Conservation (phyloP, 1,139 yeast species). For the Suhomyces panamericanus region DNA sequence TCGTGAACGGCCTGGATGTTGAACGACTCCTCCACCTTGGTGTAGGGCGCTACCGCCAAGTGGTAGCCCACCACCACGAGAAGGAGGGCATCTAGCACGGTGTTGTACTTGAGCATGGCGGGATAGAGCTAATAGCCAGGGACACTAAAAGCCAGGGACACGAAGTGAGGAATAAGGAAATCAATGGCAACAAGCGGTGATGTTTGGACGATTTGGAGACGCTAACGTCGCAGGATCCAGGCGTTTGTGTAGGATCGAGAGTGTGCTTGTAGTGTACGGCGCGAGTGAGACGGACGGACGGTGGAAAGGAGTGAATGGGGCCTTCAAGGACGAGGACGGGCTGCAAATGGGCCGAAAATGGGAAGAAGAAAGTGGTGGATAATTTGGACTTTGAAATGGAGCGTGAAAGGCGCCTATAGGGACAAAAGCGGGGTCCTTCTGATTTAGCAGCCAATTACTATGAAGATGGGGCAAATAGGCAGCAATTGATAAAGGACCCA, state of each 20-base stretch:
- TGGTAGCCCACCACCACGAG: conserved; percentile 40
- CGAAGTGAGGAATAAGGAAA: neutral
- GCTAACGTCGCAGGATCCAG: too few species aligned
- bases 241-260: too few species aligned
- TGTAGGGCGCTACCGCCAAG: conserved; percentile 65
- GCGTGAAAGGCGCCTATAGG: too few species aligned
- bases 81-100: conserved; percentile 30
- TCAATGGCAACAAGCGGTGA: neutral
- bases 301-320: neutral
- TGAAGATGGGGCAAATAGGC: too few species aligned
- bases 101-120: conserved; percentile 16
- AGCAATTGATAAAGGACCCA: too few species aligned
- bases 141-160: neutral
- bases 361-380: too few species aligned
- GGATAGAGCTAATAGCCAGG: neutral
- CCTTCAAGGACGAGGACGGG: too few species aligned
- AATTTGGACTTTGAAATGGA: too few species aligned
- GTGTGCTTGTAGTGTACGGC: neutral
- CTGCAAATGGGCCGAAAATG: too few species aligned
- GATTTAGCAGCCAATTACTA: too few species aligned
- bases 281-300: neutral
- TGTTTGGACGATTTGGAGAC: too few species aligned
- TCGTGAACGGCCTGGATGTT: conserved; percentile 90
- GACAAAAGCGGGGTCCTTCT: too few species aligned
- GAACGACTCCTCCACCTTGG: conserved; percentile 95